phyloP scores from a whole-genome alignment of 768 basidiomycete species.

The Dioszegia hungarica region DNA sequence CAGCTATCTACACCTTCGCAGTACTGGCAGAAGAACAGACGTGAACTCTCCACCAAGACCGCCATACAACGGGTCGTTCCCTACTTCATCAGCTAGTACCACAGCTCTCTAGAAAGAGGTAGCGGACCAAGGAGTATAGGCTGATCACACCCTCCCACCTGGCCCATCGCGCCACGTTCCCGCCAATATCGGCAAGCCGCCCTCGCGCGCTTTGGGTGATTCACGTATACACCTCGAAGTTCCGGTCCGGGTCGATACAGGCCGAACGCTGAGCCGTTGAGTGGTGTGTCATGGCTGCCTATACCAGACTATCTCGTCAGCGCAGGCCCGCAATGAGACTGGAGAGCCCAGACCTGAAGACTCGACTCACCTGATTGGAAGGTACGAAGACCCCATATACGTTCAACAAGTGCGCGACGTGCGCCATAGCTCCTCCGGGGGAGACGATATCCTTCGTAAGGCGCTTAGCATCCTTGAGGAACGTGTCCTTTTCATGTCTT shows the following conservation, averaged over 20 bases:
- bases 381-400: constrained; percentile 43
- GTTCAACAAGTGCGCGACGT: constrained; percentile 39
- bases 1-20: too few species aligned
- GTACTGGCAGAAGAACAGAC: constrained; percentile 10
- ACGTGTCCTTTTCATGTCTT: constrained; percentile 28
- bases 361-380: constrained; percentile 16
- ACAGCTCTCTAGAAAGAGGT: not conserved
- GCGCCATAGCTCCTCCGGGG: constrained; percentile 33
- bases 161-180: not conserved
- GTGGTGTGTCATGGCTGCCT: constrained; percentile 26
- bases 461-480: constrained; percentile 33
- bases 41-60: constrained; percentile 48
- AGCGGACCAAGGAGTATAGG: constrained; percentile 35
- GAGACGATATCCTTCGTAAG: constrained; percentile 40
- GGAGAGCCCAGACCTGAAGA: too few species aligned
- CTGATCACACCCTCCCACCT: constrained; percentile 43
- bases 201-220: constrained; percentile 30
- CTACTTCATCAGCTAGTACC: constrained; percentile 6
- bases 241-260: constrained; percentile 46
- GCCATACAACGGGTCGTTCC: constrained; percentile 44
- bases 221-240: constrained; percentile 41
- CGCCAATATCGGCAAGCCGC: constrained; percentile 37
- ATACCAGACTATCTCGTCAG: constrained; percentile 37
- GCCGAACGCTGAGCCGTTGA: constrained; percentile 32
- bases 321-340: too few species aligned